These are phyloP conservation scores for Arthroderma uncinatum DNA, from an alignment of 2,329 filamentous ascomycete species.

Conservation along the genomic window DNA sequence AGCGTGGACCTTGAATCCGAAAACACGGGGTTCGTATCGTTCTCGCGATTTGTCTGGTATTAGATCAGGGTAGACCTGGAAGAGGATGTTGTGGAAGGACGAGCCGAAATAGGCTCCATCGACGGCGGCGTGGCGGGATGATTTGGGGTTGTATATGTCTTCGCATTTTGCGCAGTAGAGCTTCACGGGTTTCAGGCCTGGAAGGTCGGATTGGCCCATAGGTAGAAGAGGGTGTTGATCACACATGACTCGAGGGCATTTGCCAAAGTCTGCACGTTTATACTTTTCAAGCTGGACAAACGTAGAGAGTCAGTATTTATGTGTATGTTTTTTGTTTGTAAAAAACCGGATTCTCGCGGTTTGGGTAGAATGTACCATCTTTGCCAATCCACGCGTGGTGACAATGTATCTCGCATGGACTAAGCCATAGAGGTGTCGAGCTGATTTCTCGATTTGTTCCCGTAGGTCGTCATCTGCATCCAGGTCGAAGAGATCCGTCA, in stretches of 20 bases:
- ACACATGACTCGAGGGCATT: conserved; percentile 93
- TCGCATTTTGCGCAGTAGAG: conserved; percentile 96
- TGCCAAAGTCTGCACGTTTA: conserved; percentile 95
- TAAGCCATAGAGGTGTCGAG: conserved; percentile 85
- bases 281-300: conserved; percentile 79
- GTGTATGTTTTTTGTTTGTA: too few species aligned
- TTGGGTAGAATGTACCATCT: conserved; percentile 93
- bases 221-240: conserved; percentile 85
- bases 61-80: conserved; percentile 91
- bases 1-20: conserved; percentile 91
- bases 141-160: conserved; percentile 98
- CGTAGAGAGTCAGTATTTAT: not conserved
- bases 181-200: conserved; percentile 82
- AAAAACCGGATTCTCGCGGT: too few species aligned
- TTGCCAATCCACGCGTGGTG: conserved; percentile 81
- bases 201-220: conserved; percentile 83
- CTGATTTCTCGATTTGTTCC: conserved; percentile 95
- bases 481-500: conserved; percentile 96
- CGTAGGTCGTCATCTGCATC: conserved; percentile 98
- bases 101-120: conserved; percentile 98
- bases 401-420: conserved; percentile 96
- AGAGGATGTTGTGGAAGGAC: conserved; percentile 97
- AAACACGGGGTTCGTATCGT: conserved; percentile 80
- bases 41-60: conserved; percentile 75
- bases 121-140: conserved; percentile 84